A percentile compares a stretch with the other conserved stretches of the same genome.
Conservation (phyloP, 345 rosid genomes). For the Abelmoschus esculentus region DNA sequence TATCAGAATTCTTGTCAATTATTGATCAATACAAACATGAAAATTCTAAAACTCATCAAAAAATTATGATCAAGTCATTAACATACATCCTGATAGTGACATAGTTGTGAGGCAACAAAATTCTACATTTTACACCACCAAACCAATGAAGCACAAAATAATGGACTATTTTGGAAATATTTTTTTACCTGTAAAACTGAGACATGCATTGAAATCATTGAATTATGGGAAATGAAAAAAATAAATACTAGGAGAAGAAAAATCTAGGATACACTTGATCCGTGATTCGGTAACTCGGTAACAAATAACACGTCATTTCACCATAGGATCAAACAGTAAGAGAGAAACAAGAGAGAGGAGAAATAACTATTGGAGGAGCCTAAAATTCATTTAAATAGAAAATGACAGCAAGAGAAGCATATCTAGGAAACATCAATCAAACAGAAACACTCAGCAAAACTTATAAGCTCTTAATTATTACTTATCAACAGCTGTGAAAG, state of each 20-base stretch:
- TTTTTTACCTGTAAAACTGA: neutral
- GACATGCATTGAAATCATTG: neutral
- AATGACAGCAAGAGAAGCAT: constrained; percentile 9
- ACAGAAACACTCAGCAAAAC: neutral
- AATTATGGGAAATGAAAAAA: neutral
- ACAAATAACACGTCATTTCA: neutral
- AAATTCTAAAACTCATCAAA: neutral
- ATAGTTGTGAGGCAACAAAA: neutral
- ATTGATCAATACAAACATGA: neutral
- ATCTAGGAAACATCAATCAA: constrained; percentile 4
- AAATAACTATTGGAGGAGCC: neutral
- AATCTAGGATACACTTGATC: neutral
- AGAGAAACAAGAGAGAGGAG: neutral
- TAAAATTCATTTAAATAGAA: neutral
- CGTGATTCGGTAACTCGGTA: neutral
- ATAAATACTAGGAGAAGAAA: neutral
- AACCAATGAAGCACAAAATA: neutral
- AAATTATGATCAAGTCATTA: neutral
- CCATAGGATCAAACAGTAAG: neutral
- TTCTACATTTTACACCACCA: neutral
- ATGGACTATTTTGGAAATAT: neutral
- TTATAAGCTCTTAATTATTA: constrained; percentile 19
- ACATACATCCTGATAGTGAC: neutral
- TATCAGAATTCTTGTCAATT: neutral
- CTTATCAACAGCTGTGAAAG: constrained; percentile 97